These are phyloP conservation scores for Knufia fluminis DNA, from an alignment of 2,329 filamentous ascomycete genomes.

Conservation along the genomic window DNA sequence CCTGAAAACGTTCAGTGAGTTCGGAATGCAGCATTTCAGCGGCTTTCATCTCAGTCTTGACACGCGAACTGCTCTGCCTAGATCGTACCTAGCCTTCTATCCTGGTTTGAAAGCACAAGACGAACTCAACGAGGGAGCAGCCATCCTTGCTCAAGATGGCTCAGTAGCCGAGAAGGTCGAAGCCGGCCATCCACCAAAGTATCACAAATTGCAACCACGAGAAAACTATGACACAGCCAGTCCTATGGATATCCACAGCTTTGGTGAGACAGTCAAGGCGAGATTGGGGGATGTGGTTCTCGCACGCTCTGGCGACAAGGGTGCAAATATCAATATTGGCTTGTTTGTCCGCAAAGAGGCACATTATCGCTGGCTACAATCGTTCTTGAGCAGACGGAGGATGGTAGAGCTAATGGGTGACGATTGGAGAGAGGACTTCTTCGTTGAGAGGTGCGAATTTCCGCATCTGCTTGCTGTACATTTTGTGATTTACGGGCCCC, in stretches of 20 bases:
- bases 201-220: slow-evolving; percentile 20
- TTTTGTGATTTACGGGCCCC: slow-evolving; percentile 41
- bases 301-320: slow-evolving; percentile 36
- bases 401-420: slow-evolving; percentile 35
- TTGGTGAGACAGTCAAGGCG: slow-evolving; percentile 26
- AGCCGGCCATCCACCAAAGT: slow-evolving; percentile 17
- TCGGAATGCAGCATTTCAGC: slow-evolving; percentile 37
- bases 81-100: slow-evolving; percentile 36
- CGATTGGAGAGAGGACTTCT: slow-evolving; percentile 37
- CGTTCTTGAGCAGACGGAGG: slow-evolving; percentile 32
- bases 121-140: slow-evolving; percentile 24
- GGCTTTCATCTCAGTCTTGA: slow-evolving; percentile 39
- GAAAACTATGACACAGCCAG: slow-evolving; percentile 17
- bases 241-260: slow-evolving; percentile 20
- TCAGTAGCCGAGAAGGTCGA: slow-evolving; percentile 19
- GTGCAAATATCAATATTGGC: slow-evolving; percentile 36
- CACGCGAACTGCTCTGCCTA: slow-evolving; percentile 31
- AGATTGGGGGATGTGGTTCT: slow-evolving; percentile 37
- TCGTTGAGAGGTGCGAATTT: slow-evolving; percentile 42
- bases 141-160: slow-evolving; percentile 20
- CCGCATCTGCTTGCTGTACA: slow-evolving; percentile 39
- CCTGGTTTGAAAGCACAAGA: slow-evolving; percentile 30
- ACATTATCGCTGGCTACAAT: slow-evolving; percentile 31
- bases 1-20: slow-evolving; percentile 16
- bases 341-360: slow-evolving; percentile 26